phyloP scores from a whole-genome alignment of 495 filamentous ascomycete genomes.

The Neurospora tetrasperma region DNA sequence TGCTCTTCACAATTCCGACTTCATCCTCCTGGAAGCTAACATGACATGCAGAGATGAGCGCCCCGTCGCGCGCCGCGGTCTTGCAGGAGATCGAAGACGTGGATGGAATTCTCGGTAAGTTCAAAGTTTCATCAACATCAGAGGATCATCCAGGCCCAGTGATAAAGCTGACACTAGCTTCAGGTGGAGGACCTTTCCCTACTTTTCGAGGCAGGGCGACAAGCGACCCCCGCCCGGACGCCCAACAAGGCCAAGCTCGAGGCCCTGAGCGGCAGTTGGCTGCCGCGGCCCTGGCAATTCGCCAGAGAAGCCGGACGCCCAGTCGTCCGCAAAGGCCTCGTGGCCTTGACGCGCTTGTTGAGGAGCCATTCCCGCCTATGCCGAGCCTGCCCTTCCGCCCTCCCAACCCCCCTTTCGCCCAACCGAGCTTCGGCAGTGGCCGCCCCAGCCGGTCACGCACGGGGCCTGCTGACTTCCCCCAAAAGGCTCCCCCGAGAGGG shows the following conservation, averaged over 20 bases:
- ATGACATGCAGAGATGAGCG: background rate
- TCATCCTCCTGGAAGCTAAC: background rate
- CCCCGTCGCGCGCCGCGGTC: background rate
- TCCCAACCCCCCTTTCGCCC: background rate
- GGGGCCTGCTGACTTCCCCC: background rate
- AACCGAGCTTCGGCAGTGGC: background rate
- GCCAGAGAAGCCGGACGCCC: background rate
- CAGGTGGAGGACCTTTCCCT: background rate
- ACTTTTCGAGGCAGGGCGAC: background rate
- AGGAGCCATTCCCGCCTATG: background rate
- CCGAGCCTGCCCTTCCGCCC: background rate
- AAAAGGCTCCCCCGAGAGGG: background rate
- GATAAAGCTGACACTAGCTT: background rate
- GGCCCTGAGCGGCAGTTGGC: background rate
- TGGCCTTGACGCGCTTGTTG: background rate
- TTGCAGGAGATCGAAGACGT: background rate
- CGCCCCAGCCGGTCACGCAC: background rate
- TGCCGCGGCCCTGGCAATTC: background rate
- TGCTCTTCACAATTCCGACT: too few relatives aligned
- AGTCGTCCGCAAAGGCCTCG: background rate
- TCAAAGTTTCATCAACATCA: background rate
- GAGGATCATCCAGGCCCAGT: background rate
- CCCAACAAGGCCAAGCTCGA: background rate
- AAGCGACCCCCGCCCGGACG: background rate
- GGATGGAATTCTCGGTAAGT: background rate